A percentile compares a stretch with the other conserved stretches of the same genome.
Conservation (phyloP, 345 rosid species). For the Bruguiera gymnorhiza region DNA sequence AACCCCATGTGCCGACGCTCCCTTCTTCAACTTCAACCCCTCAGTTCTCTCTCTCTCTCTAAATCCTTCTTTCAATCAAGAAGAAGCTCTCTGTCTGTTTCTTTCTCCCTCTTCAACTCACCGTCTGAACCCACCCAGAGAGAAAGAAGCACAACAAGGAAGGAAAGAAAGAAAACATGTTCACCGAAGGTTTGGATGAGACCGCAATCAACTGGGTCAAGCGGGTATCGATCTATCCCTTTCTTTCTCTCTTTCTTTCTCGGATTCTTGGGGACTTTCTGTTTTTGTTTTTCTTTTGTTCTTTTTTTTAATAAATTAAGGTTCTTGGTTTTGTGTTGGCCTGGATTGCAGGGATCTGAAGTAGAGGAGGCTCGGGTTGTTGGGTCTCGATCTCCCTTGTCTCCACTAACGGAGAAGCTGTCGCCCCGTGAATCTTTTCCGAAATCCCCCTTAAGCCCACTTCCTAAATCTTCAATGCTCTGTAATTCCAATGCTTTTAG, state of each 20-base stretch:
- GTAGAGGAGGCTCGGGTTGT: slow-evolving; percentile 37
- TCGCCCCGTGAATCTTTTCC: slow-evolving; percentile 37
- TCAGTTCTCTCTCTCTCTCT: background rate
- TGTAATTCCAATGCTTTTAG: slow-evolving; percentile 27
- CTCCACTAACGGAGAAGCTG: slow-evolving; percentile 40
- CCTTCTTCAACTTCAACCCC: slow-evolving; percentile 2
- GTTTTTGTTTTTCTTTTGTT: background rate
- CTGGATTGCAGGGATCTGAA: slow-evolving; percentile 34
- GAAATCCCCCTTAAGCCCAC: slow-evolving; percentile 35
- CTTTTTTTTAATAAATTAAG: background rate
- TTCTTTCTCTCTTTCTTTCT: background rate
- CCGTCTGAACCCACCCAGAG: background rate
- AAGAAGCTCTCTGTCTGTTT: slow-evolving; percentile 1
- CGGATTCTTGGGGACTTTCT: background rate
- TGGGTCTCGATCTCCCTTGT: slow-evolving; percentile 57
- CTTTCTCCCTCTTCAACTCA: background rate
- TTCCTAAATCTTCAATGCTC: slow-evolving; percentile 24
- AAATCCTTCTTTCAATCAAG: background rate
- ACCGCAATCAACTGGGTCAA: slow-evolving; percentile 73
- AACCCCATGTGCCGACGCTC: slow-evolving; percentile 22
- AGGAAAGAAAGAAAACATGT: slow-evolving; percentile 28
- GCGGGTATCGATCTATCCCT: slow-evolving; percentile 33
- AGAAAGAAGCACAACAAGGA: background rate
- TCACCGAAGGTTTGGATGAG: slow-evolving; percentile 68
- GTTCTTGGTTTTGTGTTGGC: background rate